Percentiles rank a stretch among this genome's conserved stretches.
These are phyloP conservation scores for Hymenoscyphus albidus DNA, from an alignment of 2,329 filamentous ascomycete genomes.

Conservation along the genomic window DNA sequence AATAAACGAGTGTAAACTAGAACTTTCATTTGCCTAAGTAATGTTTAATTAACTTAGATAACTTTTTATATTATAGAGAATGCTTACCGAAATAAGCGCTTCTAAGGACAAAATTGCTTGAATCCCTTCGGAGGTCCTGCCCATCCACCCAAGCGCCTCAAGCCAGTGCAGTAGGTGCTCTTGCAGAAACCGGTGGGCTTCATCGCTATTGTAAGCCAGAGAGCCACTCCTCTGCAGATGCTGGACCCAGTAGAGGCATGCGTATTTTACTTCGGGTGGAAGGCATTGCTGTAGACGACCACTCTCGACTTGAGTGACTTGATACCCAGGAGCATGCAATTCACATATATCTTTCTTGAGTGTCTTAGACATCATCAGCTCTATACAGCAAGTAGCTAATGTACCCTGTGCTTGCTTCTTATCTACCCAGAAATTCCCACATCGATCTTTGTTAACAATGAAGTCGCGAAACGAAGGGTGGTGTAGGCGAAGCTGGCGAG, in stretches of 20 bases:
- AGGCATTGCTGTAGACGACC: constrained; percentile 28
- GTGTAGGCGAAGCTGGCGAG: constrained; percentile 10
- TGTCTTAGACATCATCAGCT: constrained; percentile 34
- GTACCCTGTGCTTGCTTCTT: constrained; percentile 10
- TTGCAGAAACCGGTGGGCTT: background rate
- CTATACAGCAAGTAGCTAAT: constrained; percentile 12
- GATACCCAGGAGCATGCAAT: constrained; percentile 23
- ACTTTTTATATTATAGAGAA: no score
- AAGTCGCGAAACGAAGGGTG: constrained; percentile 20
- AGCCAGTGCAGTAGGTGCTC: no score
- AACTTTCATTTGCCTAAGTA: no score
- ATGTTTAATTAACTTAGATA: no score
- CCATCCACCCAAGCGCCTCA: no score
- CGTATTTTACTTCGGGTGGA: constrained; percentile 36
- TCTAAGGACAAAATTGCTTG: no score
- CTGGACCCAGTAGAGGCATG: constrained; percentile 36
- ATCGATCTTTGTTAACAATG: constrained; percentile 15
- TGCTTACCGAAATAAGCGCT: no score
- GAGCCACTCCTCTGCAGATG: constrained; percentile 30
- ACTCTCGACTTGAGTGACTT: constrained; percentile 18
- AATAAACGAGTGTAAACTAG: no score
- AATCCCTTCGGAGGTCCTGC: no score
- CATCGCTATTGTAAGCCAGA: constrained; percentile 24
- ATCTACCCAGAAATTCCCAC: constrained; percentile 13
- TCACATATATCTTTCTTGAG: constrained; percentile 20